These are phyloP conservation scores for Paecilomyces sp. DNA, from an alignment of 2,329 filamentous ascomycete genomes.

Conservation along the genomic window DNA sequence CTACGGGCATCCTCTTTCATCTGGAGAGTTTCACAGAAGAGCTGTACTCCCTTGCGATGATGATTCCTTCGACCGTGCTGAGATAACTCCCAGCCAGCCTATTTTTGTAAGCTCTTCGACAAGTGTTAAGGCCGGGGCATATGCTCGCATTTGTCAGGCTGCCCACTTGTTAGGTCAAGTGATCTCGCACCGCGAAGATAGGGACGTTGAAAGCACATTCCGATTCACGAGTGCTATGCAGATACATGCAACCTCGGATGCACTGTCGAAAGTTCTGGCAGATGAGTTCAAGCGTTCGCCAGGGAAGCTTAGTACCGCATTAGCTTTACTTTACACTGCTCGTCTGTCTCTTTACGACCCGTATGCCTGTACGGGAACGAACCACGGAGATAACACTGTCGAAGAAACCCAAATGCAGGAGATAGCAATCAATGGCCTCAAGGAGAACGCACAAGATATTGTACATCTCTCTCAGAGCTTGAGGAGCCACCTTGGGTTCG, in stretches of 20 bases:
- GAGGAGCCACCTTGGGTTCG: slow-evolving; percentile 5
- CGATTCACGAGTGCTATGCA: slow-evolving; percentile 26
- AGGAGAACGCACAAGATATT: slow-evolving; percentile 9
- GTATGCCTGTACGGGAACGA: slow-evolving; percentile 23
- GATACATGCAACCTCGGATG: slow-evolving; percentile 22
- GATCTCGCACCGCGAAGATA: slow-evolving; percentile 22
- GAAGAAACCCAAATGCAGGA: slow-evolving; percentile 28
- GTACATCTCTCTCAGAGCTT: slow-evolving; percentile 9
- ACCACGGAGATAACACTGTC: slow-evolving; percentile 17
- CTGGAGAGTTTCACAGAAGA: slow-evolving; percentile 13
- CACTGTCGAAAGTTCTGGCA: slow-evolving; percentile 19
- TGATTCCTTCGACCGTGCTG: slow-evolving; percentile 12
- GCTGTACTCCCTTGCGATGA: slow-evolving; percentile 18
- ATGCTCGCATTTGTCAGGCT: slow-evolving; percentile 28
- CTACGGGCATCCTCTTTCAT: slow-evolving; percentile 13
- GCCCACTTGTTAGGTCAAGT: slow-evolving; percentile 25
- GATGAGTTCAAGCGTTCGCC: slow-evolving; percentile 15
- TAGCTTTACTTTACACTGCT: slow-evolving; percentile 22
- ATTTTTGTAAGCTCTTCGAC: slow-evolving; percentile 17
- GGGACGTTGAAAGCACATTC: slow-evolving; percentile 17
- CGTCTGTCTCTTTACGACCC: slow-evolving; percentile 24
- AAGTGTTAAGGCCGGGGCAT: slow-evolving; percentile 17
- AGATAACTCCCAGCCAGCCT: slow-evolving; percentile 14
- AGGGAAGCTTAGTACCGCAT: slow-evolving; percentile 17
- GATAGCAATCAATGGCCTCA: slow-evolving; percentile 18